phyloP scores from a whole-genome alignment of 169 alveolate species.

The Eimeria necatrix region DNA sequence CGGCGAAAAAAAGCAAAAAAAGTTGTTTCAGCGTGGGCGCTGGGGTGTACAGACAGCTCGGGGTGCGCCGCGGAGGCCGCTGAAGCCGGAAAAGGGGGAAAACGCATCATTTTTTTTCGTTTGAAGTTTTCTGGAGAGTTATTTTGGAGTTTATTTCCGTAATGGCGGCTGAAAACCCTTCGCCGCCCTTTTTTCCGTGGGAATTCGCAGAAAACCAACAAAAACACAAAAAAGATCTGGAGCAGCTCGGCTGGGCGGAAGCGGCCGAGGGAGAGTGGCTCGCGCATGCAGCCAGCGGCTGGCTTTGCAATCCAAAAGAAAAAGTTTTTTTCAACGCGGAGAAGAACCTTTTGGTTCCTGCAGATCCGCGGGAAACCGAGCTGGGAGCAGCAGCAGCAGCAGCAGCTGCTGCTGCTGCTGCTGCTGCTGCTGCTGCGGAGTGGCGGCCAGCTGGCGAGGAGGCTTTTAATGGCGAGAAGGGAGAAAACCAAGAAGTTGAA shows the following conservation, averaged over 20 bases:
- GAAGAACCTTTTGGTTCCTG: constrained; percentile 25
- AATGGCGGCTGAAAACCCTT: background rate
- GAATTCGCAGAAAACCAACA: background rate
- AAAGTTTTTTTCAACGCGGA: constrained; percentile 29
- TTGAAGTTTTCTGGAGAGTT: no score
- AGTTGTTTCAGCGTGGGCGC: no score
- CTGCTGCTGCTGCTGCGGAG: background rate
- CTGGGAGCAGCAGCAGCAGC: background rate
- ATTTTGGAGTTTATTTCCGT: no score
- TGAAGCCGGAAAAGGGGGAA: no score
- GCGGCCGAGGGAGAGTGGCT: constrained; percentile 40
- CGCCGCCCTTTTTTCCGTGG: constrained; percentile 32
- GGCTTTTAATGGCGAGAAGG: constrained; percentile 18
- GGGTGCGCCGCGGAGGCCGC: no score
- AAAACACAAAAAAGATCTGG: background rate
- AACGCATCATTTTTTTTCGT: no score
- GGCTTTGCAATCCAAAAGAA: constrained; percentile 56
- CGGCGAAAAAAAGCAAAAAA: no score
- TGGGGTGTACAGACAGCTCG: no score
- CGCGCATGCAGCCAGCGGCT: constrained; percentile 40
- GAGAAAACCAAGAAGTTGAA: background rate
- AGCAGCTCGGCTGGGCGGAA: constrained; percentile 12
- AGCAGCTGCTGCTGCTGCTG: background rate
- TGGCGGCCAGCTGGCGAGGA: background rate
- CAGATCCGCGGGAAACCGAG: background rate